Percentiles rank a stretch among this genome's conserved stretches.
phyloP scores from a whole-genome alignment of 306 rosid species.

The Canavalia ensiformis region DNA sequence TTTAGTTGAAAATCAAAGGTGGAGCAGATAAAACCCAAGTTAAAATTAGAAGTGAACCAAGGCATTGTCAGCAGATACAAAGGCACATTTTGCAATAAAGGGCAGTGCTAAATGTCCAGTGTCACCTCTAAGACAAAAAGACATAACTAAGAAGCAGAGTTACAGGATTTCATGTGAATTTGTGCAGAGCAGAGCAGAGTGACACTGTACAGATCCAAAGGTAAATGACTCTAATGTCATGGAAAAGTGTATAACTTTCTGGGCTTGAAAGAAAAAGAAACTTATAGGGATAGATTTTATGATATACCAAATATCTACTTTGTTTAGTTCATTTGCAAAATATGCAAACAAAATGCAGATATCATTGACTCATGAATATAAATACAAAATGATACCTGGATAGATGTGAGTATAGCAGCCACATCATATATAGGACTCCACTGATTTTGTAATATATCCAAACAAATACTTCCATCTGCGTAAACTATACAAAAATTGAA shows the following conservation, averaged over 20 bases:
- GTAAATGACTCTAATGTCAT: conserved; percentile 1
- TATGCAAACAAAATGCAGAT: neutral
- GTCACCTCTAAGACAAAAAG: neutral
- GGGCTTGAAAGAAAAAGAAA: conserved; percentile 4
- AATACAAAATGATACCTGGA: conserved; percentile 52
- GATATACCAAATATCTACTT: neutral
- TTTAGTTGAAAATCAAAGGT: neutral
- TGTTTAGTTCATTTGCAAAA: conserved; percentile 7
- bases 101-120: neutral
- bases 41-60: conserved; percentile 4
- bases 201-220: neutral
- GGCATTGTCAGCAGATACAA: neutral
- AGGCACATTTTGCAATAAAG: neutral
- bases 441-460: conserved; percentile 61
- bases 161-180: neutral
- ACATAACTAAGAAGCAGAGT: conserved; percentile 1
- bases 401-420: conserved; percentile 60
- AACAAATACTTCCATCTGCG: conserved; percentile 63
- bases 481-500: conserved; percentile 48
- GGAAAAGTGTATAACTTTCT: neutral
- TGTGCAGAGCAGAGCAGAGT: neutral
- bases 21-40: neutral
- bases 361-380: neutral
- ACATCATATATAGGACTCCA: conserved; percentile 67
- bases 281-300: neutral